Base-by-base conservation (phyloP, 306 rosid species). In the Pterocarpus macrocarpus region DNA sequence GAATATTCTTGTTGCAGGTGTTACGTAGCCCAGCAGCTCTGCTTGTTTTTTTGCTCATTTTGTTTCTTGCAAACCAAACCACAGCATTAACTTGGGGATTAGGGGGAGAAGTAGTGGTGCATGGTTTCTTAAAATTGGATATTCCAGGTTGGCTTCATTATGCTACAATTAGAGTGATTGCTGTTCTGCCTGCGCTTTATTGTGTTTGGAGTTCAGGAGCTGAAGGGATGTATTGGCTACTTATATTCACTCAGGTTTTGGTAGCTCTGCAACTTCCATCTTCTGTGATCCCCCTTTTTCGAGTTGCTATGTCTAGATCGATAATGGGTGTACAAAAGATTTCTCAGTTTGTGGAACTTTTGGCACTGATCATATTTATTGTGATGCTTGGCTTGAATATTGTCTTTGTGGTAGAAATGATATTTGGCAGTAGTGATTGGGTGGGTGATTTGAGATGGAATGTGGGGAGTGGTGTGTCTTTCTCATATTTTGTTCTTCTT, bases 111-210 rank as follows among this genome's bases (percentile, higher is more conserved):
- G 96, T 75, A 32, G 90, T 91, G 43, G 68, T 91, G 77, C 89
- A 76, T 35, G 88, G 90, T 75, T 91, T 93, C 82, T 88, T 95
- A 81, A 93, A 89, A 84, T 75, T 95, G 65, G 94, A 95, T 59
- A 91, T 93, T 81, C 99, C 99, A 9, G 96, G 94, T 72, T 95
- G 99, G 99, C 95, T 95, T 81, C 98, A 95, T 80, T 95, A 92
- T 82, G 91, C 87, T 16, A 95, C 98, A 75, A 87, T 95, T 78
- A 89, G 99, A 86, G 90, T 93, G 75, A 75, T 93, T 86, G 91
- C 97, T 16, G 84, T 91, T 78, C 81, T 90, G 89, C 97, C 99
- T 10, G 97, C 99, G 43, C 88, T 95, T 53, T 93, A 89, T 66
- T 95, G 94, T 73, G 97, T 87, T 32, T 95, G 97, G 98, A 90